Base-by-base conservation (phyloP, 169 alveolate species). In the Plasmodium gonderi region DNA sequence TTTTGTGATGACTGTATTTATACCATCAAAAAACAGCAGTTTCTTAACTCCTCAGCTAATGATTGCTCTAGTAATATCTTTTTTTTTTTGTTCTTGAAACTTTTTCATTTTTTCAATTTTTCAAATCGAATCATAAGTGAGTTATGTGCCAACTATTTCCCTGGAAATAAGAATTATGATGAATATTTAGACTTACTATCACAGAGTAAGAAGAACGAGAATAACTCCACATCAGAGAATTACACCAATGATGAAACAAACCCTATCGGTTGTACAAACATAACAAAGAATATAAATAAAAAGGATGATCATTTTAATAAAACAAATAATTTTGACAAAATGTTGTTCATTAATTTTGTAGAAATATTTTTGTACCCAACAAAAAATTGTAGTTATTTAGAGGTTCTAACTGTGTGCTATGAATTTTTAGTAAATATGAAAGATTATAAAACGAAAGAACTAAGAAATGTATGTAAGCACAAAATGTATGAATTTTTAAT, bases 1-100 rank as follows among this genome's bases (percentile, higher is more conserved):
- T 90, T 77, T 79, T 90, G 94, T 45, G 94, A 90, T 90, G 90
- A 90, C 40, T 90, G 94, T 51, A 64, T 76, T 42, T 90, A 90
- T 79, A 77, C 90, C 26, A 90, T 90, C 33, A 90, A 90, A 78
- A 90, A 90, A 51, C 94, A 90, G 47, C 82, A 74, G 74, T 65
- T 36, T 54, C 78, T 90, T 23, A 90, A 90, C 33, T 77, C 94
- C 29, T 77, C 94, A 20, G 90, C 94, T 20, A 90, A 90, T 78
- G 90, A 90, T 29, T 90, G 94, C 51, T 90, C 91, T 67, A 11
- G 76, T 31, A 90, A 90, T 69, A 68, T 90, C n/a, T 90, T 90
- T 47, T 79, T 90, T 31, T 36, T 65, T 38, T 65, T 90, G 54
- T 90, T 77, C 40, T 44, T 90, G 12, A 78, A 79, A 44, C 29